These are phyloP conservation scores for Eragrostis tef DNA, from an alignment of 202 grass and related monocot species.

Conservation along the genomic window DNA sequence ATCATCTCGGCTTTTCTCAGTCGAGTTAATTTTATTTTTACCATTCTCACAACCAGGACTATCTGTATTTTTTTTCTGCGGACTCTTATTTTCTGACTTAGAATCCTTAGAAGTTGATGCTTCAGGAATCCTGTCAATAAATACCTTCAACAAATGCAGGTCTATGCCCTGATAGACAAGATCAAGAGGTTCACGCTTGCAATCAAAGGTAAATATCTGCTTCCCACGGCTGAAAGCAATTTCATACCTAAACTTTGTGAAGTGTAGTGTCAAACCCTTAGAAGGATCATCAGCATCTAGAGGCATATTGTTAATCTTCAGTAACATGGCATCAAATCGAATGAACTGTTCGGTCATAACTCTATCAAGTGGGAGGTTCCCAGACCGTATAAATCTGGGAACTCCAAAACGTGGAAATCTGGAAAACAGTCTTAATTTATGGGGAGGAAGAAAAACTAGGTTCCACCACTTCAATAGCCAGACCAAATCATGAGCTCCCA, in stretches of 20 bases:
- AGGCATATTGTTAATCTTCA: slow-evolving; percentile 78
- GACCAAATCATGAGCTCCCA: slow-evolving; percentile 87
- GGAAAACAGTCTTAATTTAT: slow-evolving; percentile 93
- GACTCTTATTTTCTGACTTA: slow-evolving; percentile 59
- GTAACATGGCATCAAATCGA: slow-evolving; percentile 71
- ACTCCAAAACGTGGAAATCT: slow-evolving; percentile 94
- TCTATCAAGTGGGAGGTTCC: slow-evolving; percentile 95
- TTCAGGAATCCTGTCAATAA: slow-evolving; percentile 63
- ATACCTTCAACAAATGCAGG: slow-evolving; percentile 81
- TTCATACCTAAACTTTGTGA: slow-evolving; percentile 84
- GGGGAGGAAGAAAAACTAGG: slow-evolving; percentile 84
- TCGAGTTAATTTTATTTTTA: slow-evolving; percentile 54
- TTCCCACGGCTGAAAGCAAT: slow-evolving; percentile 91
- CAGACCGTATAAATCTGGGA: slow-evolving; percentile 84
- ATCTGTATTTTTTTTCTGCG: slow-evolving; percentile 45
- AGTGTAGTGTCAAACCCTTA: slow-evolving; percentile 74
- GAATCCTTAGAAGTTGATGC: slow-evolving; percentile 56
- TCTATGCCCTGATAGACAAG: slow-evolving; percentile 96
- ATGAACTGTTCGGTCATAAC: slow-evolving; percentile 99
- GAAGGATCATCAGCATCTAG: slow-evolving; percentile 87
- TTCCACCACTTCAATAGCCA: slow-evolving; percentile 93
- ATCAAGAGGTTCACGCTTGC: slow-evolving; percentile 96
- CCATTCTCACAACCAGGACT: slow-evolving; percentile 53
- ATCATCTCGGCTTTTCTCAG: slow-evolving; percentile 76
- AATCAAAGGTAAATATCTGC: slow-evolving; percentile 88